These are phyloP conservation scores for Haematococcus sp. DNA, from an alignment of 139 green algal species.

Conservation along the genomic window DNA sequence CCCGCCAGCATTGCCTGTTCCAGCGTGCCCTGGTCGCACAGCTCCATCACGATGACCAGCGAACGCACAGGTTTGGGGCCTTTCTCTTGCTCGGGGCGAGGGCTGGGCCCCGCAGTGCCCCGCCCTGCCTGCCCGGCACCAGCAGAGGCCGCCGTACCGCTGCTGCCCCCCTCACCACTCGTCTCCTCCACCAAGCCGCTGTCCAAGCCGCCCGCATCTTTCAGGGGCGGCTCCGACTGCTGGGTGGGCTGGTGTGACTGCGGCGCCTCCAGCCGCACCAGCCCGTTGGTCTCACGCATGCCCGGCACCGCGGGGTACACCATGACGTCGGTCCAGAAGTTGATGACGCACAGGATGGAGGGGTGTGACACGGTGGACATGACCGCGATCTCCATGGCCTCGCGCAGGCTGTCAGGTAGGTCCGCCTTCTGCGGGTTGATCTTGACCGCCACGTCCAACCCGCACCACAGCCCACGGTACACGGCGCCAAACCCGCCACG, in stretches of 20 bases:
- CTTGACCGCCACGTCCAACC: constrained; percentile 22
- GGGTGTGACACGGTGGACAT: constrained; percentile 35
- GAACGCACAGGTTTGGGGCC: not conserved
- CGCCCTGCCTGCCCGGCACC: no score
- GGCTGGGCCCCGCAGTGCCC: no score
- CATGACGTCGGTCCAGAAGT: constrained; percentile 7
- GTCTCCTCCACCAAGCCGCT: not conserved
- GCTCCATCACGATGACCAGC: constrained; percentile 38
- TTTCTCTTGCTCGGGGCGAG: no score
- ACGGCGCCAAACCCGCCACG: constrained; percentile 32
- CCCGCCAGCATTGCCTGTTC: constrained; percentile 29
- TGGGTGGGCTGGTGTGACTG: no score
- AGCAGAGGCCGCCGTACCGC: no score
- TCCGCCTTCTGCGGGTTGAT: constrained; percentile 8
- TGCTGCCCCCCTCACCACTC: no score
- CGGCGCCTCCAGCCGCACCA: not conserved
- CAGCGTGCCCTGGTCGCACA: constrained; percentile 30
- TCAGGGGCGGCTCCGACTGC: no score
- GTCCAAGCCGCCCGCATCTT: no score
- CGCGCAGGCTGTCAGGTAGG: constrained; percentile 17
- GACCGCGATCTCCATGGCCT: constrained; percentile 39
- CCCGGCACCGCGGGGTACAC: not conserved
- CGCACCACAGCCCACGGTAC: constrained; percentile 28
- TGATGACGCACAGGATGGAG: constrained; percentile 24
- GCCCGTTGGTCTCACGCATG: not conserved